A percentile compares a stretch with the other conserved stretches of the same genome.
phyloP scores from a whole-genome alignment of 2,329 filamentous ascomycete genomes.

The Fusarium keratoplasticum region DNA sequence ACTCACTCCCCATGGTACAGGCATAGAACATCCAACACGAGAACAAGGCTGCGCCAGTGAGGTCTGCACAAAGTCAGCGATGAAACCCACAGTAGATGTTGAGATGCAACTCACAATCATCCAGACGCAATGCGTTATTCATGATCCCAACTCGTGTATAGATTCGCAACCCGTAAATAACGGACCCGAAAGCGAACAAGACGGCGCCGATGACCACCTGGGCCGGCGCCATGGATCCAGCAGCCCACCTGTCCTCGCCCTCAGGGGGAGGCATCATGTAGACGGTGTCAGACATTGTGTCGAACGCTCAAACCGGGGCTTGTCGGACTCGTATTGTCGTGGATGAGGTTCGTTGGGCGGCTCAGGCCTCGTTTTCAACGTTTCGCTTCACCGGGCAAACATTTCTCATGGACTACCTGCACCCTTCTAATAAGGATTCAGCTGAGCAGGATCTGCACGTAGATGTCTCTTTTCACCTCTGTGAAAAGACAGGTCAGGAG shows the following conservation, averaged over 20 bases:
- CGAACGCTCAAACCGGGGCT: background rate
- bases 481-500: background rate
- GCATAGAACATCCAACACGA: conserved; percentile 39
- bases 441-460: conserved; percentile 20
- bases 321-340: background rate
- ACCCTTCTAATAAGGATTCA: background rate
- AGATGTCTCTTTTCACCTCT: conserved; percentile 3
- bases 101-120: conserved; percentile 5
- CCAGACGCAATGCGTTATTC: conserved; percentile 30
- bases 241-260: conserved; percentile 32
- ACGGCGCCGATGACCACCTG: conserved; percentile 30
- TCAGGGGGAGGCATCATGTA: conserved; percentile 38
- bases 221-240: conserved; percentile 12
- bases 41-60: conserved; percentile 34
- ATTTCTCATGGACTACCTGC: background rate
- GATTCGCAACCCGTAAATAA: conserved; percentile 28
- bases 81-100: accelerated
- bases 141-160: conserved; percentile 19
- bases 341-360: background rate
- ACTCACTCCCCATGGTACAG: conserved; percentile 40
- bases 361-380: background rate
- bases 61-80: conserved; percentile 4
- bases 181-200: conserved; percentile 26
- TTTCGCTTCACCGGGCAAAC: background rate
- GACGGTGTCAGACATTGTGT: conserved; percentile 19